Evolutionary conservation across 192 early-diverging fungal genomes (phyloP).

Genomic region (Coemansia sp.): DNA sequence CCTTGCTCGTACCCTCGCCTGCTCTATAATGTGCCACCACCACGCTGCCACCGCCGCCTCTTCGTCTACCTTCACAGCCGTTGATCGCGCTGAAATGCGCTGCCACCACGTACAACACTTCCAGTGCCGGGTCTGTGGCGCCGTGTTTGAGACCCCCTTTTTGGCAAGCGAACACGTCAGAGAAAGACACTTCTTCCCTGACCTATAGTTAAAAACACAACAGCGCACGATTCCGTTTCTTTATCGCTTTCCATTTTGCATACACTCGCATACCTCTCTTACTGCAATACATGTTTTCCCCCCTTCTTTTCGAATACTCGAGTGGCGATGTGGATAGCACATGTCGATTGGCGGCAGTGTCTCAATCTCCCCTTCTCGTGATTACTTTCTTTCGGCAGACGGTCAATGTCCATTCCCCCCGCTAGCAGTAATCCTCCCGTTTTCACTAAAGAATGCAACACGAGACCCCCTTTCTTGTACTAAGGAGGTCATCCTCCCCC

Average conservation of each 20-base stretch:
- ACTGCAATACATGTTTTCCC: too few relatives aligned
- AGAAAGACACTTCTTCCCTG: constrained; percentile 46
- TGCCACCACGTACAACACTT: constrained; percentile 14
- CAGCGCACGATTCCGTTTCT: background rate
- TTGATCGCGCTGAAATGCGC: constrained; percentile 1
- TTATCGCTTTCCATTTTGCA: background rate
- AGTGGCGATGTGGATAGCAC: too few relatives aligned
- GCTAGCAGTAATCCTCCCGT: too few relatives aligned
- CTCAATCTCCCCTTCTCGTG: too few relatives aligned
- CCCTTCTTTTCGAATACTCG: too few relatives aligned
- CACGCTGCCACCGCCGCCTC: background rate
- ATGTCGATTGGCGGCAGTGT: too few relatives aligned
- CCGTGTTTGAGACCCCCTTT: constrained; percentile 12
- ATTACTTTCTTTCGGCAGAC: too few relatives aligned
- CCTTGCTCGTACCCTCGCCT: too few relatives aligned
- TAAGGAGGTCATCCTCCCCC: background rate
- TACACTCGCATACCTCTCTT: background rate
- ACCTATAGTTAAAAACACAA: constrained; percentile 27
- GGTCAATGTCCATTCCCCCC: background rate
- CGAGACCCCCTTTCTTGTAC: background rate
- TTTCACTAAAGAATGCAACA: background rate
- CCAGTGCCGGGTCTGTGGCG: constrained; percentile 36
- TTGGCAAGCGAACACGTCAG: constrained; percentile 34
- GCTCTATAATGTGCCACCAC: background rate
- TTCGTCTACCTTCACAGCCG: background rate